Evolutionary conservation across 805 yeast genomes (phyloP).

Genomic region (Barnettozyma vustinii): DNA sequence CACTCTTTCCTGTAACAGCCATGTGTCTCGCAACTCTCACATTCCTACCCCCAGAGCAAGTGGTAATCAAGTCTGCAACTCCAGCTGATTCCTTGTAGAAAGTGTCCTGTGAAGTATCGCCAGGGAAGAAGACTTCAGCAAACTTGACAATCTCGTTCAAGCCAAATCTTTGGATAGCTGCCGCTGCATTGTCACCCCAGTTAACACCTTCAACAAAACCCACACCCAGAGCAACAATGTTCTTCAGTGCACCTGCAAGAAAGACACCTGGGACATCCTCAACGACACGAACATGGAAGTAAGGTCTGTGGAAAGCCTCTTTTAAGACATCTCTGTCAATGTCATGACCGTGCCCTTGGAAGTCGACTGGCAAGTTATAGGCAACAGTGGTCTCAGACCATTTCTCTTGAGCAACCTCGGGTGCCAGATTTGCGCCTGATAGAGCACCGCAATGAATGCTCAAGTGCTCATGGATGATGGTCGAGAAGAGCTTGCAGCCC

Average conservation of each 20-base stretch:
- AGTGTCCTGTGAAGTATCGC: conserved; percentile 42
- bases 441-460: conserved; percentile 93
- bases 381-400: conserved; percentile 99
- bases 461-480: conserved; percentile 70
- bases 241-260: conserved; percentile 94
- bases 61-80: conserved; percentile 95
- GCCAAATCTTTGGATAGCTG: conserved; percentile 96
- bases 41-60: conserved; percentile 97
- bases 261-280: conserved; percentile 95
- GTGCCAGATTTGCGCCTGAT: conserved; percentile 95
- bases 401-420: conserved; percentile 90
- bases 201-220: conserved; percentile 97
- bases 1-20: conserved; percentile 73
- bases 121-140: conserved; percentile 74
- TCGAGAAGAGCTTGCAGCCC: conserved; percentile 81
- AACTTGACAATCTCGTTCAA: conserved; percentile 84
- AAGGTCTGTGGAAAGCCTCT: conserved; percentile 91
- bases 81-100: conserved; percentile 94
- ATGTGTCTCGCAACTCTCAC: conserved; percentile 83
- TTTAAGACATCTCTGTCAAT: conserved; percentile 67
- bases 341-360: conserved; percentile 38
- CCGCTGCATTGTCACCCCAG: conserved; percentile 98
- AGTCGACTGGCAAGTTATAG: conserved; percentile 65
- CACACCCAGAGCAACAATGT: conserved; percentile 92
- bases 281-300: conserved; percentile 92